Percentiles rank a stretch among this genome's conserved stretches.
Conservation (phyloP, 148 eudicot genomes). For the Fagopyrum tataricum region DNA sequence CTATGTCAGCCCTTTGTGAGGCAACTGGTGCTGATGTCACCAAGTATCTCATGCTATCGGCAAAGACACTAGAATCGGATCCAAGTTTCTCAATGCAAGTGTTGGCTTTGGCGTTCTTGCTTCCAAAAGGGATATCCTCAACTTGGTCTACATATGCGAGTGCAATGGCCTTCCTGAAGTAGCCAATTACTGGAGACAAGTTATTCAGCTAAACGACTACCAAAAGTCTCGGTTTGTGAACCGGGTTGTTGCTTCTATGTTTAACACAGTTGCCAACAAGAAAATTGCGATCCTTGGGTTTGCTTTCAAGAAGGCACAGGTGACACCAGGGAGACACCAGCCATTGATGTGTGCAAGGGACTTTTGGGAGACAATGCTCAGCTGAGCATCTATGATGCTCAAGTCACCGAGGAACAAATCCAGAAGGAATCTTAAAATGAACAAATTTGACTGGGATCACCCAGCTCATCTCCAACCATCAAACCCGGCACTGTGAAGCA, state of each 20-base stretch:
- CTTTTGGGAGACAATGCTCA: slow-evolving; percentile 25
- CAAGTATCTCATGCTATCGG: slow-evolving; percentile 25
- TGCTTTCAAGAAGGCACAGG: slow-evolving; percentile 22
- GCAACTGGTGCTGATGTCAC: slow-evolving; percentile 30
- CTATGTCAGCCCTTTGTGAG: slow-evolving; percentile 26
- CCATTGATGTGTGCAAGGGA: slow-evolving; percentile 33
- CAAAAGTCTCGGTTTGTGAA: slow-evolving; percentile 27
- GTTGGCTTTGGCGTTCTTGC: slow-evolving; percentile 30
- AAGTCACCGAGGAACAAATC: slow-evolving; percentile 28
- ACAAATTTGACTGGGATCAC: slow-evolving; percentile 30
- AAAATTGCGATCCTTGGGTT: slow-evolving; percentile 24
- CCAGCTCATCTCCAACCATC: slow-evolving; percentile 27
- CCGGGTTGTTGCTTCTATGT: slow-evolving; percentile 28
- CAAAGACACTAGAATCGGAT: slow-evolving; percentile 21
- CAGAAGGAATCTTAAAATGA: slow-evolving; percentile 21
- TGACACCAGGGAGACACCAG: slow-evolving; percentile 30
- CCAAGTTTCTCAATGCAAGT: slow-evolving; percentile 28
- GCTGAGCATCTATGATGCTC: slow-evolving; percentile 29
- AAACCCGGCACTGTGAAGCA: slow-evolving; percentile 20
- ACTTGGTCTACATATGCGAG: slow-evolving; percentile 26
- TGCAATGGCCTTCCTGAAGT: slow-evolving; percentile 29
- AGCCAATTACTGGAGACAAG: slow-evolving; percentile 29
- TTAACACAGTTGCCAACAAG: slow-evolving; percentile 27
- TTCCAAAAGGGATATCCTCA: slow-evolving; percentile 25
- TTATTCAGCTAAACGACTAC: slow-evolving; percentile 26